Percentiles rank a stretch among this genome's conserved stretches.
Evolutionary conservation across 768 basidiomycete species (phyloP).

Genomic region (Amanita rubescens): DNA sequence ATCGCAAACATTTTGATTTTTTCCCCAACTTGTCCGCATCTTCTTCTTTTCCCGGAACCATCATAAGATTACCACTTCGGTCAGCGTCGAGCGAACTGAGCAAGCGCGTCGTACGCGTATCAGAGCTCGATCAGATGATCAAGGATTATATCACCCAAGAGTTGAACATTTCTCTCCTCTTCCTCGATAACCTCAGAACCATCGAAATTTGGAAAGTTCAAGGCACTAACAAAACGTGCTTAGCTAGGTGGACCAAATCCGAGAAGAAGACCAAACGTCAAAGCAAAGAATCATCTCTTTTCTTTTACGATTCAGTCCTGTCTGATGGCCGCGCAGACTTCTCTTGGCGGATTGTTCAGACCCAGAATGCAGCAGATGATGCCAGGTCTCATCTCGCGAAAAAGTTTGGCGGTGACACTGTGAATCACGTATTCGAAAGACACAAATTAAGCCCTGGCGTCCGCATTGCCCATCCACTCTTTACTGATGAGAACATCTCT

Average conservation of each 20-base stretch:
- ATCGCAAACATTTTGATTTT: conserved; percentile 23
- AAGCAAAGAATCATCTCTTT: not conserved
- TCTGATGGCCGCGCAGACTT: not conserved
- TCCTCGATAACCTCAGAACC: conserved; percentile 29
- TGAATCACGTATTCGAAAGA: conserved; percentile 16
- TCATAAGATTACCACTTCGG: conserved; percentile 43
- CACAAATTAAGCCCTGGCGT: conserved; percentile 37
- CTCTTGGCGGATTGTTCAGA: conserved; percentile 29
- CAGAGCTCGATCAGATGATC: conserved; percentile 31
- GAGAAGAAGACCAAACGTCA: not conserved
- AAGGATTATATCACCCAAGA: conserved; percentile 33
- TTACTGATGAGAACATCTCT: conserved; percentile 8
- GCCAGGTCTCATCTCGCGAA: not conserved
- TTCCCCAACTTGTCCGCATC: conserved; percentile 14
- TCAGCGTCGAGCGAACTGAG: conserved; percentile 25
- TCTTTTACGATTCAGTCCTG: not conserved
- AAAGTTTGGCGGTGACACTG: not conserved
- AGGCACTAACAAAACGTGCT: conserved; percentile 15
- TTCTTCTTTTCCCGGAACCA: conserved; percentile 30
- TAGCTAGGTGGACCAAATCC: conserved; percentile 15
- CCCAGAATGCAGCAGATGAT: not conserved
- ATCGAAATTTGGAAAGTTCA: conserved; percentile 35
- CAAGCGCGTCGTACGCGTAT: conserved; percentile 20
- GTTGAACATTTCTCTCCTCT: conserved; percentile 32
- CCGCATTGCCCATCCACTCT: conserved; percentile 27